Percentiles rank a stretch among this genome's conserved stretches.
These are phyloP conservation scores for Xylaria sp. DNA, from an alignment of 2,329 filamentous ascomycete genomes.

Conservation along the genomic window DNA sequence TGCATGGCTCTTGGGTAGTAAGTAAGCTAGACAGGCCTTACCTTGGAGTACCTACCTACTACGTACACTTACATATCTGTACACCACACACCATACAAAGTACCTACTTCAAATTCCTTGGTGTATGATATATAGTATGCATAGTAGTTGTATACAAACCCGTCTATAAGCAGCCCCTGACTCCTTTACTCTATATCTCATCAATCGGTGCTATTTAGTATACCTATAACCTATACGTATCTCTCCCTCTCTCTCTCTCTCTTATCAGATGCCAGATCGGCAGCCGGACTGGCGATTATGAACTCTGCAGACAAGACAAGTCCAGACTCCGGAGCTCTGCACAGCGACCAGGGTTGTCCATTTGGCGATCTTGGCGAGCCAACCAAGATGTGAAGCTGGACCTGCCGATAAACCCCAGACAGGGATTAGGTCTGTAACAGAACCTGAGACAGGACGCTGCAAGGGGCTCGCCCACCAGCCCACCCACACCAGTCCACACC, in stretches of 20 bases:
- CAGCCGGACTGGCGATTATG: not conserved
- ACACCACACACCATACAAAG: too few relatives aligned
- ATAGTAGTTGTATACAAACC: too few relatives aligned
- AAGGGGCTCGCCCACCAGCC: slow-evolving; percentile 37
- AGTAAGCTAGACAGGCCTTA: not conserved
- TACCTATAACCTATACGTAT: not conserved
- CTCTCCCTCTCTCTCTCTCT: not conserved
- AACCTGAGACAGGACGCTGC: slow-evolving; percentile 41
- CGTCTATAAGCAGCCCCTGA: not conserved
- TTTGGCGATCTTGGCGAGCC: slow-evolving; percentile 25
- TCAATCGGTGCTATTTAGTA: not conserved
- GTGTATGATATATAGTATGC: not conserved
- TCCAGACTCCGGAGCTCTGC: slow-evolving; percentile 20
- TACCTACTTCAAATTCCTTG: not conserved
- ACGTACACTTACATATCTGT: not conserved
- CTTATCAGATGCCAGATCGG: slow-evolving; percentile 1
- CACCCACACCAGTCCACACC: too few relatives aligned
- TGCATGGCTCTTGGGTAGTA: too few relatives aligned
- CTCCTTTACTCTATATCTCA: not conserved
- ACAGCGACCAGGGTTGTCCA: slow-evolving; percentile 12
- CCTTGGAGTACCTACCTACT: not conserved
- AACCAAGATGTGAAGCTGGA: slow-evolving; percentile 27
- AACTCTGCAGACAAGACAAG: slow-evolving; percentile 1
- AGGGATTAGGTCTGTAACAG: slow-evolving; percentile 42
- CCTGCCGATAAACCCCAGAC: slow-evolving; percentile 35